Percentiles rank a stretch among this genome's conserved stretches.
phyloP scores from a whole-genome alignment of 768 basidiomycete genomes.

The Boletus subparvulus region DNA sequence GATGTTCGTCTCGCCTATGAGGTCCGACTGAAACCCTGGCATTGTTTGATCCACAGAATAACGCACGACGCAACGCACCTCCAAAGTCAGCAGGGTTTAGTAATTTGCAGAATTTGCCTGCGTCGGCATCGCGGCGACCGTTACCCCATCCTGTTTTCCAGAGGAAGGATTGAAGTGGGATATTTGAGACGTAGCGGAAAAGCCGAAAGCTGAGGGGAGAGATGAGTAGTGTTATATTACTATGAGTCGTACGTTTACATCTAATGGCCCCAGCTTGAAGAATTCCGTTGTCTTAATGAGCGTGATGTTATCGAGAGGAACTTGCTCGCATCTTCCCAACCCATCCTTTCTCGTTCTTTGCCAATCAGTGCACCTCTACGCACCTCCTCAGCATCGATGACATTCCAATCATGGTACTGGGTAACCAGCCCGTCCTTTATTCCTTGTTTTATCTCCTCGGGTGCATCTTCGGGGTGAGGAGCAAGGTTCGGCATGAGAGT shows the following conservation, averaged over 20 bases:
- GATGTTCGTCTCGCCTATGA: slow-evolving; percentile 22
- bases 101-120: slow-evolving; percentile 29
- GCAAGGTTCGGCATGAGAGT: slow-evolving; percentile 35
- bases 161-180: slow-evolving; percentile 12
- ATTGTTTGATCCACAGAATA: slow-evolving; percentile 17
- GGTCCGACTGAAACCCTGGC: background rate
- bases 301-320: slow-evolving; percentile 24
- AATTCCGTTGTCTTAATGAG: background rate
- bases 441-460: slow-evolving; percentile 46
- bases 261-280: background rate
- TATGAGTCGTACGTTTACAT: background rate
- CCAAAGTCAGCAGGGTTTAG: slow-evolving; percentile 20
- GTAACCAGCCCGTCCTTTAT: slow-evolving; percentile 47
- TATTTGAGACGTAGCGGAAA: background rate
- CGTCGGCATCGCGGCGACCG: slow-evolving; percentile 25
- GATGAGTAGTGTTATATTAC: slow-evolving; percentile 13
- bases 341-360: slow-evolving; percentile 79
- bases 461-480: slow-evolving; percentile 45
- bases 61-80: slow-evolving; percentile 23
- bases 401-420: slow-evolving; percentile 73
- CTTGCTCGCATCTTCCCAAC: slow-evolving; percentile 55
- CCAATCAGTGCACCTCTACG: slow-evolving; percentile 51
- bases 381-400: slow-evolving; percentile 70
- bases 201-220: background rate
- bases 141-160: slow-evolving; percentile 32